Percentiles rank a stretch among this genome's conserved stretches.
Conservation (phyloP, 768 basidiomycete genomes). For the Tulasnella sp. region DNA sequence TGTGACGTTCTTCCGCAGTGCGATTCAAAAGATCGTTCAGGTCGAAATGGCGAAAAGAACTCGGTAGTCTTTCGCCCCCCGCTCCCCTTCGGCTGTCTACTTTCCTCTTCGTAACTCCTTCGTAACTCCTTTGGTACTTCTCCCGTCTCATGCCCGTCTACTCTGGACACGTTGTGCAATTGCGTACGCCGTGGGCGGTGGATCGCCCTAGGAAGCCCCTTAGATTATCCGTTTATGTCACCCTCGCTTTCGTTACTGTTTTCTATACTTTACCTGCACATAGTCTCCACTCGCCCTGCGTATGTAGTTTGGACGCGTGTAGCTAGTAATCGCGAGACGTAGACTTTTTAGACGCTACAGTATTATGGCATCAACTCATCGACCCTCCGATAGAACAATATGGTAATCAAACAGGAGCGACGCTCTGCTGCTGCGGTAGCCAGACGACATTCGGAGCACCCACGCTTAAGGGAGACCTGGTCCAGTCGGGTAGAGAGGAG, state of each 20-base stretch:
- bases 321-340: neutral
- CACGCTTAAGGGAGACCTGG: slow-evolving; percentile 44
- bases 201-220: neutral
- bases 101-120: neutral
- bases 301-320: neutral
- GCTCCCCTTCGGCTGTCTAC: neutral
- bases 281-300: neutral
- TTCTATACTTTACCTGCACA: neutral
- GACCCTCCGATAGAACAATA: neutral
- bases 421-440: neutral
- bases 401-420: neutral
- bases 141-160: neutral
- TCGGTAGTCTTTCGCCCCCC: neutral
- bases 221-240: neutral
- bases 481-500: slow-evolving; percentile 68
- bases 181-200: neutral
- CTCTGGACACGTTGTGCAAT: neutral
- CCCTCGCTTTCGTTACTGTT: neutral
- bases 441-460: slow-evolving; percentile 41
- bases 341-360: neutral
- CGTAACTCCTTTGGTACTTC: neutral
- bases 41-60: slow-evolving; percentile 34
- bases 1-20: slow-evolving; percentile 74
- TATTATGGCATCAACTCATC: neutral
- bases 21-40: slow-evolving; percentile 69